Base-by-base conservation (phyloP, 1,139 yeast genomes). In the Candida tetrigidarum region DNA sequence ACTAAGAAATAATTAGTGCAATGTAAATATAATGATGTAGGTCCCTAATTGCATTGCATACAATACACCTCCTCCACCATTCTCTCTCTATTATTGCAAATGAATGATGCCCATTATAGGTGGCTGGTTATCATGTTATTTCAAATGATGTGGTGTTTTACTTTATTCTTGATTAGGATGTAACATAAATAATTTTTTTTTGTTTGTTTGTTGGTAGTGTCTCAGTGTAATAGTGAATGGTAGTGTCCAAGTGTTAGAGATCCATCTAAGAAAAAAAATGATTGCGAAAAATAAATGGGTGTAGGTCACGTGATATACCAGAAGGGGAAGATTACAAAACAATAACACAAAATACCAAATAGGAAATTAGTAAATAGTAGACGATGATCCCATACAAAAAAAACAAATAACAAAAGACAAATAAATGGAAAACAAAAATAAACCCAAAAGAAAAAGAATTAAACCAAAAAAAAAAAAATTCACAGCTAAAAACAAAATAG, bases 221-320 rank as follows among this genome's bases (percentile, higher is more conserved):
- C n/a, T n/a, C n/a, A n/a, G n/a, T n/a, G n/a, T n/a, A n/a, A n/a
- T n/a, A n/a, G n/a, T n/a, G n/a, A n/a, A n/a, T n/a, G n/a, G n/a
- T n/a, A n/a, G n/a, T n/a, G n/a, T n/a, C n/a, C n/a, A n/a, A n/a
- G n/a, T n/a, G n/a, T n/a, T n/a, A n/a, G n/a, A n/a, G n/a, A n/a
- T n/a, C n/a, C n/a, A 12, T 18, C 6, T 1, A 14, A 20, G 19
- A 34, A 23, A 18, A 34, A 34, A 23, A 20, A 20, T 35, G 28
- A 35, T 23, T 35, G 38, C 38, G 22, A 35, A 25, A 35, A 35
- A 15, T 22, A 25, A 32, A n/a, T 18, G 22, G 18, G n/a, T n/a
- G n/a, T n/a, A n/a, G 8, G 25, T 32, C 52, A 49, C 52, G 52
- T 49, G 52, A 43, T 43, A 28, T 39, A 16, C 46, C 41, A 16